Base-by-base conservation (phyloP, 2,329 filamentous ascomycete genomes). In the Diaporthe sp. region DNA sequence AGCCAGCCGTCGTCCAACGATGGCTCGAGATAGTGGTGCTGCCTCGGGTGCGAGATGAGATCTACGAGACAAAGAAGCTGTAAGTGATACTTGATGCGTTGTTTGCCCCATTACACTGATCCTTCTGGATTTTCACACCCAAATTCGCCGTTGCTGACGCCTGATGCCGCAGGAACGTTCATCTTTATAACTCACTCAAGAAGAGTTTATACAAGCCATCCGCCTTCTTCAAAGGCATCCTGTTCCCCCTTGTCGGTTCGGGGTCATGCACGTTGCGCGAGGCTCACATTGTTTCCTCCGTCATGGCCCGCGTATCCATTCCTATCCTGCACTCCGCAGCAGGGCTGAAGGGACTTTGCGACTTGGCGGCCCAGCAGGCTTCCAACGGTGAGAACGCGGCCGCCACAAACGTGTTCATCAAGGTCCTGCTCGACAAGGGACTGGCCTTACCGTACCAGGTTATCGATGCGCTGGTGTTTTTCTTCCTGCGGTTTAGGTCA, bases 401-500 rank as follows among this genome's bases (percentile, higher is more conserved):
- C 62, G 94, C 96, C 5, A 97, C 96, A 77, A 98, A 98, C 85
- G 94, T 98, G 79, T 97, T 99, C 85, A 98, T 99, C 86, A 95
- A 95, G 82, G 92, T 95, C 0, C 89, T 99, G 51, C 88, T 99
- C 5, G 96, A 98, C 85, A 99, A 99, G 90, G 97, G 97, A 82
- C 98, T 99, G 80, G 97, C 97, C 0, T 88, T 99, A 15, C 97
- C 96, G 0, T 98, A 94, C 86, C 96, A 98, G 84, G 96, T 98
- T 72, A 92, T 99, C 68, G 97, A 99, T 80, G 93, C 95, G 2
- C 88, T 98, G 2, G 97, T 99, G 13, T 98, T 98, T 87, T 96
- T 99, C 84, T 99, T 99, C 84, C 84, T 98, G 77, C 93, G 97
- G 22, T 98, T 98, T 87, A 90, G 94, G 46, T 94, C 90, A 72